These are phyloP conservation scores for Byssothecium circinans DNA, from an alignment of 2,329 filamentous ascomycete species.

Conservation along the genomic window DNA sequence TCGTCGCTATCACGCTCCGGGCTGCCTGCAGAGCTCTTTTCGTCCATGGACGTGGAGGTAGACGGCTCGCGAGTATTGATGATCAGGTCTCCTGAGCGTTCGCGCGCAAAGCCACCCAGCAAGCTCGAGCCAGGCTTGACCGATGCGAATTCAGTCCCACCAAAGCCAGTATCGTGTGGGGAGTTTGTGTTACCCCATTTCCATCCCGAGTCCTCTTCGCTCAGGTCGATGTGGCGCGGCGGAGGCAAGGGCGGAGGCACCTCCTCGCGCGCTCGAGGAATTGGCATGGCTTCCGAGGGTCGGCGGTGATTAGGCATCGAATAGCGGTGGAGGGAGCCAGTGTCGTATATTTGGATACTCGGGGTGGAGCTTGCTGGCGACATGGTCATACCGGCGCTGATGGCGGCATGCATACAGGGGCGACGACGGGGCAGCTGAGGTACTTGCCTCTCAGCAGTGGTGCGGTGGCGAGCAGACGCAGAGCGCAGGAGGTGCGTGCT, in stretches of 20 bases:
- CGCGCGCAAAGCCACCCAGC: conserved; percentile 39
- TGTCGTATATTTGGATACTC: conserved; percentile 48
- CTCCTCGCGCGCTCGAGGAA: conserved; percentile 59
- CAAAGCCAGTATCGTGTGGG: conserved; percentile 51
- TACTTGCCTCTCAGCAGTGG: not conserved
- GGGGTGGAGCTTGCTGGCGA: conserved; percentile 41
- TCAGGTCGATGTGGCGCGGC: conserved; percentile 60
- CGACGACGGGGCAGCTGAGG: conserved; percentile 43
- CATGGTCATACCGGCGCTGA: conserved; percentile 32
- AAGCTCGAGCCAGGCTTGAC: conserved; percentile 54
- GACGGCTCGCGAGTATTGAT: conserved; percentile 43
- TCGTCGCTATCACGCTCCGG: conserved; percentile 39
- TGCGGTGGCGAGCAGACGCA: not conserved
- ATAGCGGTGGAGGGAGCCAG: conserved; percentile 37
- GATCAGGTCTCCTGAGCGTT: conserved; percentile 33
- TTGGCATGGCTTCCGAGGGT: conserved; percentile 59
- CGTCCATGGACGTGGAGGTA: conserved; percentile 40
- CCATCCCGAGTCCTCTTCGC: conserved; percentile 62
- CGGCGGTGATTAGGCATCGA: conserved; percentile 35
- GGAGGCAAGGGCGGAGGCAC: conserved; percentile 64
- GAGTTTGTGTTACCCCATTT: conserved; percentile 64
- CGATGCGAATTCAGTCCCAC: conserved; percentile 46
- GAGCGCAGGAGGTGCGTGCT: conserved; percentile 33
- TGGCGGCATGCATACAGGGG: conserved; percentile 23
- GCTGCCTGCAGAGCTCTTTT: conserved; percentile 40